Percentiles rank a stretch among this genome's conserved stretches.
These are phyloP conservation scores for Inosperma sp. DNA, from an alignment of 768 basidiomycete species.

Conservation along the genomic window DNA sequence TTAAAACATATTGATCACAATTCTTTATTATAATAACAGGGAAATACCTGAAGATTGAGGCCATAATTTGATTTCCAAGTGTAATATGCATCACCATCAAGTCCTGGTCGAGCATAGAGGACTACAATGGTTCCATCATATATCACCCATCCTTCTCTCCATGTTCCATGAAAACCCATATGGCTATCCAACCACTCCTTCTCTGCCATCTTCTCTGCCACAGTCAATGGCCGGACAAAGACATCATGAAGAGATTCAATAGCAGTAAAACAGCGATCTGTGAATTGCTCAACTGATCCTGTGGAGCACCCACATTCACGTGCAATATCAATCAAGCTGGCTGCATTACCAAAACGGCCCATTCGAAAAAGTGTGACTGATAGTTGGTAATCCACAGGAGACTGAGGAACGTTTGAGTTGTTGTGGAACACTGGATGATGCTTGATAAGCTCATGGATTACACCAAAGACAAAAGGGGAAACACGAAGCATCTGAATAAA, in stretches of 20 bases:
- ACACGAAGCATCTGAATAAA: conserved; percentile 25
- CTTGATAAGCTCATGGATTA: conserved; percentile 25
- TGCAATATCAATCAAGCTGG: conserved; percentile 28
- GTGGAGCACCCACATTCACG: conserved; percentile 23
- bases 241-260: conserved; percentile 29
- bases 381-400: conserved; percentile 27
- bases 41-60: too few species aligned
- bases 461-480: conserved; percentile 22
- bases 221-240: conserved; percentile 27
- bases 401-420: conserved; percentile 25
- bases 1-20: too few species aligned
- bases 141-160: too few species aligned
- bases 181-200: conserved; percentile 34
- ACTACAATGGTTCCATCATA: too few species aligned
- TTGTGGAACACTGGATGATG: conserved; percentile 26
- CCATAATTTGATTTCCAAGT: too few species aligned
- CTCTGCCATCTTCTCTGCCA: conserved; percentile 32
- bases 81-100: too few species aligned
- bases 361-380: conserved; percentile 27
- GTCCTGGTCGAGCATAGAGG: too few species aligned
- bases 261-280: conserved; percentile 26
- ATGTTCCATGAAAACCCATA: conserved; percentile 27
- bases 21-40: too few species aligned
- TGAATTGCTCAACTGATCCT: conserved; percentile 28
- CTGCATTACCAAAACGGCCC: conserved; percentile 29